phyloP scores from a whole-genome alignment of 495 filamentous ascomycete species.

The Aspergillus incahuasiensis region DNA sequence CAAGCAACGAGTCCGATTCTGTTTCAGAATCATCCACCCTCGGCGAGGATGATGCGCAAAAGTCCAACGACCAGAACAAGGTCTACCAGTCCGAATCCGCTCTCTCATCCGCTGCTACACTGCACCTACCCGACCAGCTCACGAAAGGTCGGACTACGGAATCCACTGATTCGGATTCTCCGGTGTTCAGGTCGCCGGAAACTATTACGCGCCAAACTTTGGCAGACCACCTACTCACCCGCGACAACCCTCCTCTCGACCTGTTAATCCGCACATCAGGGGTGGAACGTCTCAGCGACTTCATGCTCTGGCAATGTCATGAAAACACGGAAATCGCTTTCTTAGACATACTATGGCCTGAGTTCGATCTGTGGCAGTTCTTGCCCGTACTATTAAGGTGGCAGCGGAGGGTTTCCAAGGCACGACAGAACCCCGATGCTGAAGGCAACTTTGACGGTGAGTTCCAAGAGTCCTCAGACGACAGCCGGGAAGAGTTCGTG shows the following conservation, averaged over 20 bases:
- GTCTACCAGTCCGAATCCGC: conserved; percentile 55
- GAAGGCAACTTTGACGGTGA: conserved; percentile 43
- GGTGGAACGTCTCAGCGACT: conserved; percentile 88
- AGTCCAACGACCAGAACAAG: conserved; percentile 24
- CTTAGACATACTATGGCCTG: conserved; percentile 88
- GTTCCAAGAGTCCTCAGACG: conserved; percentile 22
- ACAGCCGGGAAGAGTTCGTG: conserved; percentile 20
- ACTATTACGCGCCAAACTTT: conserved; percentile 77
- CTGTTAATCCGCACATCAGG: conserved; percentile 86
- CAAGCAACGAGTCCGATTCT: conserved; percentile 34
- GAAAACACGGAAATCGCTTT: conserved; percentile 89
- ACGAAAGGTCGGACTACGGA: conserved; percentile 20
- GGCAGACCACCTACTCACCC: conserved; percentile 76
- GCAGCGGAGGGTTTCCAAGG: conserved; percentile 65
- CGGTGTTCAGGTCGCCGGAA: conserved; percentile 62
- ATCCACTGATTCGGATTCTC: conserved; percentile 21
- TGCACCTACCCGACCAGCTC: conserved; percentile 39
- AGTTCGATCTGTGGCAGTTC: conserved; percentile 94
- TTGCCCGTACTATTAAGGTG: conserved; percentile 86
- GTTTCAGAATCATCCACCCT: conserved; percentile 31
- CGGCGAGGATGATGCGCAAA: conserved; percentile 29
- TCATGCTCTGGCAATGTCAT: conserved; percentile 98
- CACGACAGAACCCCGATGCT: conserved; percentile 37
- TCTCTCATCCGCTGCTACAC: conserved; percentile 50
- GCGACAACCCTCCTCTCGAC: conserved; percentile 79